phyloP scores from a whole-genome alignment of 2,329 filamentous ascomycete species.

The Graphilbum sp. region DNA sequence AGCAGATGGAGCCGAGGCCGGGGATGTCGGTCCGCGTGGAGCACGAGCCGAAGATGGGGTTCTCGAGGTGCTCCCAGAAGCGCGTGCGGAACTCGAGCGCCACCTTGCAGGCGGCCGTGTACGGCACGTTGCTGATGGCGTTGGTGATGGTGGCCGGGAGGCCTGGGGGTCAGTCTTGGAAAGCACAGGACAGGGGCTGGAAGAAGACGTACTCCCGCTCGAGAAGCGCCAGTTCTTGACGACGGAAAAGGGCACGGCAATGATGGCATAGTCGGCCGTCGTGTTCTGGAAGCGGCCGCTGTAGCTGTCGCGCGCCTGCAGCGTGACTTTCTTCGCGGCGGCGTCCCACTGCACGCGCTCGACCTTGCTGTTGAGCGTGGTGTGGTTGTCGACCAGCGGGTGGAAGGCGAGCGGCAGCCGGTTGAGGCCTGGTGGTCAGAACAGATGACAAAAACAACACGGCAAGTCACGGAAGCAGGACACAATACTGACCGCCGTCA shows the following conservation, averaged over 20 bases:
- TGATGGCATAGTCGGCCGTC: constrained; percentile 50
- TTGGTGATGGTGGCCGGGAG: constrained; percentile 25
- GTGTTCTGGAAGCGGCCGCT: constrained; percentile 25
- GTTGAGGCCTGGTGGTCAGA: constrained; percentile 19
- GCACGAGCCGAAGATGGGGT: constrained; percentile 48
- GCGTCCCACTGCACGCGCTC: constrained; percentile 38
- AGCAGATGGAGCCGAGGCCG: constrained; percentile 46
- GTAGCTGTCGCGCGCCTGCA: constrained; percentile 36
- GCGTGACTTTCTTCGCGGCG: constrained; percentile 32
- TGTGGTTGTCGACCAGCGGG: constrained; percentile 40
- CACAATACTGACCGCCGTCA: constrained; percentile 24
- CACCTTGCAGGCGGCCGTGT: constrained; percentile 36
- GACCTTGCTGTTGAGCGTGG: constrained; percentile 39
- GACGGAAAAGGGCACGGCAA: constrained; percentile 47
- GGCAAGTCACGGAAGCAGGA: not conserved
- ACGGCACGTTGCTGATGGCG: constrained; percentile 30
- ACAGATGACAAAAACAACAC: too few species aligned
- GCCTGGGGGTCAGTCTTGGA: not conserved
- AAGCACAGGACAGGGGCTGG: not conserved
- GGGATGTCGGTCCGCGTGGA: constrained; percentile 39
- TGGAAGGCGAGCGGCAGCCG: constrained; percentile 45
- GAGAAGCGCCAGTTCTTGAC: constrained; percentile 43
- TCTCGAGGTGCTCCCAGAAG: constrained; percentile 35
- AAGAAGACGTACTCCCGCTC: not conserved
- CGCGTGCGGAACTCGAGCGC: constrained; percentile 52